These are phyloP conservation scores for Verbena officinalis DNA, from an alignment of 257 asterid genomes.

Conservation along the genomic window DNA sequence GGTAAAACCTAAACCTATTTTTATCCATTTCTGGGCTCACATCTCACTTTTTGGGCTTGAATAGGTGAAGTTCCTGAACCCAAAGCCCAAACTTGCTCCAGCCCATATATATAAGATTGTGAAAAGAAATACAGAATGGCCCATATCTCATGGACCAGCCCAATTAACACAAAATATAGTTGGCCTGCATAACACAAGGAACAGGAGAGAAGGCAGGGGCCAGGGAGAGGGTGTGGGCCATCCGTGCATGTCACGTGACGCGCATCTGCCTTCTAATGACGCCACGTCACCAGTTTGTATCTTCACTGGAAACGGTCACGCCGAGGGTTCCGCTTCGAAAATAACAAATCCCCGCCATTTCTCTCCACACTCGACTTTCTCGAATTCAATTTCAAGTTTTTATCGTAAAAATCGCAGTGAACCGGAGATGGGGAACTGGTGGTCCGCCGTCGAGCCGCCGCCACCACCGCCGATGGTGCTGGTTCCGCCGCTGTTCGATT, in stretches of 20 bases:
- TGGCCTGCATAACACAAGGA: constrained; percentile 7
- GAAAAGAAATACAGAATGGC: too few relatives aligned
- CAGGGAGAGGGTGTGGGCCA: constrained; percentile 22
- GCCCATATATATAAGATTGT: too few relatives aligned
- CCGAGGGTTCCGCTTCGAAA: constrained; percentile 39
- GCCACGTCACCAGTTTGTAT: constrained; percentile 38
- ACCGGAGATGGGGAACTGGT: constrained; percentile 61
- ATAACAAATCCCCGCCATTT: constrained; percentile 32
- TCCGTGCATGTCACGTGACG: constrained; percentile 11
- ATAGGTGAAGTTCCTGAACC: too few relatives aligned
- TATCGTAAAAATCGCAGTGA: background rate
- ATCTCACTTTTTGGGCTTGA: too few relatives aligned
- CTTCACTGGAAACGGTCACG: constrained; percentile 44
- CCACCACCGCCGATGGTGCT: constrained; percentile 92
- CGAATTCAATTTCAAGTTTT: constrained; percentile 12
- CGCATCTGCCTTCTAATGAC: constrained; percentile 12
- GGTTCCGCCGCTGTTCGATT: constrained; percentile 96
- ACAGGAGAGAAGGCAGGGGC: background rate
- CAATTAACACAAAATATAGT: background rate
- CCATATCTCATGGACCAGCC: background rate
- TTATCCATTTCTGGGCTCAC: too few relatives aligned
- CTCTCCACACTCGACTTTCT: constrained; percentile 16
- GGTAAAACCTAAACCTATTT: too few relatives aligned
- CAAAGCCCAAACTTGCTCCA: too few relatives aligned
- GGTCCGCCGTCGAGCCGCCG: constrained; percentile 47